These are phyloP conservation scores for Elsinoe batatas DNA, from an alignment of 2,329 filamentous ascomycete genomes.

Conservation along the genomic window DNA sequence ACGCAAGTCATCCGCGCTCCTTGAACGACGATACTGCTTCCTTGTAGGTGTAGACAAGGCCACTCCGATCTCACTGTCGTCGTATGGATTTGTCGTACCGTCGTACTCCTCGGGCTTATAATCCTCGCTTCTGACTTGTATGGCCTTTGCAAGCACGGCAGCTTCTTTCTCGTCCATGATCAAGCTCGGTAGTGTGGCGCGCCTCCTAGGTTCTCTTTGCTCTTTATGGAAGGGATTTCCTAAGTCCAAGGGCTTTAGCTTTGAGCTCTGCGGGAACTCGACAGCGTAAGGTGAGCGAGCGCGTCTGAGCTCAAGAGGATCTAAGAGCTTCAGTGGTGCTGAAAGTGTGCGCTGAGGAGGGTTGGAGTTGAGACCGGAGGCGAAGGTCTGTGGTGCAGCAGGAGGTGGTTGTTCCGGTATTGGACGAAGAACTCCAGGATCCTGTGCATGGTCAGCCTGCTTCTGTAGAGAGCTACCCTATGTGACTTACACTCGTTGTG, in stretches of 20 bases:
- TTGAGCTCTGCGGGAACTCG: constrained; percentile 28
- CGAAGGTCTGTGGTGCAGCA: constrained; percentile 12
- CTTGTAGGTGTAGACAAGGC: constrained; percentile 17
- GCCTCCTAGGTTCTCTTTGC: constrained; percentile 14
- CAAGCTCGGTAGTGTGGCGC: constrained; percentile 25
- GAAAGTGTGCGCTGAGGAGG: constrained; percentile 19
- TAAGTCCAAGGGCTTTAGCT: constrained; percentile 28
- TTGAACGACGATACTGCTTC: constrained; percentile 25
- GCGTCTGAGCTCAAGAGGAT: constrained; percentile 13
- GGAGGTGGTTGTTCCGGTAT: constrained; percentile 11
- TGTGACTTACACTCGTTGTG: constrained; percentile 22
- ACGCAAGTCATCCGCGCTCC: constrained; percentile 27
- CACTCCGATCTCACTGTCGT: constrained; percentile 15
- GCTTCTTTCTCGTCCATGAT: constrained; percentile 22
- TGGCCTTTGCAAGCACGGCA: constrained; percentile 14
- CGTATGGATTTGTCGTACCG: not conserved
- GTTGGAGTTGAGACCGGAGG: constrained; percentile 2
- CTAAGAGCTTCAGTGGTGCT: constrained; percentile 19
- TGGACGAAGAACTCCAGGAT: constrained; percentile 14
- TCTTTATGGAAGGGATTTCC: constrained; percentile 24
- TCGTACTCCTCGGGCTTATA: constrained; percentile 1
- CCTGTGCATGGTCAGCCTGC: constrained; percentile 13
- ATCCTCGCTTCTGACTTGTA: constrained; percentile 11
- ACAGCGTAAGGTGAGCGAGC: constrained; percentile 27
- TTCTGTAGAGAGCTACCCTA: not conserved